A percentile compares a stretch with the other conserved stretches of the same genome.
phyloP scores from a whole-genome alignment of 805 yeast genomes.

The Sugiyamaella chiloensis region DNA sequence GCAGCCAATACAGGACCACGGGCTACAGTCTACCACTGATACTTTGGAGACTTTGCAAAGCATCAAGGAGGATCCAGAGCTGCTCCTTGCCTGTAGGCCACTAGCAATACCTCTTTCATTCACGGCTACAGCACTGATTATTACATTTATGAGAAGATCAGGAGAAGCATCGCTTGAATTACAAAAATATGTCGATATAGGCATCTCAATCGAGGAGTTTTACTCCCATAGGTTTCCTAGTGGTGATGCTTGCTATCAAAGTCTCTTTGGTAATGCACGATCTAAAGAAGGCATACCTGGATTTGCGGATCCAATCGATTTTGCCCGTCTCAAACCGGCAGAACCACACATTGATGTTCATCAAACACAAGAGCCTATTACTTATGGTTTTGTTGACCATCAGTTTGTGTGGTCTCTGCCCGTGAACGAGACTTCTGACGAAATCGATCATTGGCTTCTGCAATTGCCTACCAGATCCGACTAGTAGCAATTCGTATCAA shows the following conservation, averaged over 20 bases:
- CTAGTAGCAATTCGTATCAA: too few species aligned
- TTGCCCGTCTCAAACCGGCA: neutral
- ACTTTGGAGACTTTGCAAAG: neutral
- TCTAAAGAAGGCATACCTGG: neutral
- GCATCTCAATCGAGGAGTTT: neutral
- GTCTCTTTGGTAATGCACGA: neutral
- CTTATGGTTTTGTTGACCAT: too few species aligned
- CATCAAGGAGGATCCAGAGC: neutral
- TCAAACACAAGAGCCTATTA: too few species aligned
- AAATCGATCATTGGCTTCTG: too few species aligned
- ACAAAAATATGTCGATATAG: neutral
- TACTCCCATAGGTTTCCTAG: neutral
- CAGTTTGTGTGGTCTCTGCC: too few species aligned
- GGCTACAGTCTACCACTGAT: neutral
- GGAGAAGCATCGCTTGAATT: neutral
- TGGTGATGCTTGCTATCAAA: neutral
- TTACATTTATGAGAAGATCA: neutral
- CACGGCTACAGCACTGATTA: neutral
- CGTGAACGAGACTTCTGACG: too few species aligned
- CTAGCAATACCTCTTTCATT: neutral
- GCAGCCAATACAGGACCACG: neutral
- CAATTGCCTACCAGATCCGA: too few species aligned
- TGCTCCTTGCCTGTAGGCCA: neutral
- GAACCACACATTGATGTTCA: neutral
- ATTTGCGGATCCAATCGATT: neutral